These are phyloP conservation scores for Grosmannia serpens DNA, from an alignment of 2,329 filamentous ascomycete species.

Conservation along the genomic window DNA sequence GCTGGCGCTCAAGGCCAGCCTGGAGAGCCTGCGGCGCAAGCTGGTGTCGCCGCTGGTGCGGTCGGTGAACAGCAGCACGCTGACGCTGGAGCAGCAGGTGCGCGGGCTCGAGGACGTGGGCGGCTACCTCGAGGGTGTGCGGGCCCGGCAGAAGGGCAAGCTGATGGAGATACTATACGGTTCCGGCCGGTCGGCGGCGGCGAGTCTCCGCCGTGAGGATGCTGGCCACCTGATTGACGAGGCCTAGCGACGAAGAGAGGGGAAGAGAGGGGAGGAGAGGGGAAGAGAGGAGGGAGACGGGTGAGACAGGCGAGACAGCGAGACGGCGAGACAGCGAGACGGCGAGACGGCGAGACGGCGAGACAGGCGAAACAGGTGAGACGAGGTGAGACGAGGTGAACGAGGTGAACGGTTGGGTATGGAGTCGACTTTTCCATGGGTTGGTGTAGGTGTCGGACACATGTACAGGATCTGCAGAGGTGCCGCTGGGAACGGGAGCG, in stretches of 20 bases:
- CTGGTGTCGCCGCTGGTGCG: conserved; percentile 75
- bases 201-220: neutral
- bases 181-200: conserved; percentile 15
- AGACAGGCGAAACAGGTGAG: too few relatives aligned
- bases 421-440: too few relatives aligned
- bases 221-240: neutral
- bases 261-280: neutral
- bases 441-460: neutral
- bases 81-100: conserved; percentile 78
- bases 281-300: neutral
- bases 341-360: too few relatives aligned
- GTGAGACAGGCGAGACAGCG: too few relatives aligned
- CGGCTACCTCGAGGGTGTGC: conserved; percentile 60
- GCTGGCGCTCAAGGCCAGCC: conserved; percentile 70
- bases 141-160: conserved; percentile 71
- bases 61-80: conserved; percentile 52
- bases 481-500: neutral
- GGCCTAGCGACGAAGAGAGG: neutral
- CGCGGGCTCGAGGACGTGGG: conserved; percentile 70
- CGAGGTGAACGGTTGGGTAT: too few relatives aligned
- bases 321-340: too few relatives aligned
- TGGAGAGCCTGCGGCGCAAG: conserved; percentile 74
- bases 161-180: conserved; percentile 72
- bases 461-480: neutral
- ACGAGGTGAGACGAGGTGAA: neutral